Percentiles rank a stretch among this genome's conserved stretches.
Conservation (phyloP, 768 basidiomycete genomes). For the Tylopilus intermedius region DNA sequence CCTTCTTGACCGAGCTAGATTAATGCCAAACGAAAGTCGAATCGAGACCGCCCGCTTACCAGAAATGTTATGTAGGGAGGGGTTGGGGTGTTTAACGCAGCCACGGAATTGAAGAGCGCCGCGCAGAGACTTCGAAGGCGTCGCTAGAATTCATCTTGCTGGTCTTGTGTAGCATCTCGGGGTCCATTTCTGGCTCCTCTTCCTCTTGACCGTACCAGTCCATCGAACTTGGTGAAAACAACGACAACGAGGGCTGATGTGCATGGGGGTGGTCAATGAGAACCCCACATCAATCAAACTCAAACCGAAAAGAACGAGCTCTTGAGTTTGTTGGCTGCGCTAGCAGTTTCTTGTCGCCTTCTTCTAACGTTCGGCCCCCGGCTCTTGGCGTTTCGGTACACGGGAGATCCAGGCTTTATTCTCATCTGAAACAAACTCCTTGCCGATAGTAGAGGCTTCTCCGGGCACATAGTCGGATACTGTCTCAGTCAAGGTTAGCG, state of each 20-base stretch:
- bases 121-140: not conserved
- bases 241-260: constrained; percentile 1
- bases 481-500: too few species aligned
- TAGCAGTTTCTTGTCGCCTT: constrained; percentile 6
- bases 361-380: constrained; percentile 5
- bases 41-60: not conserved
- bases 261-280: too few species aligned
- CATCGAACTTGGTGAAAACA: constrained; percentile 9
- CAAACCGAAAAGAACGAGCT: not conserved
- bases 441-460: too few species aligned
- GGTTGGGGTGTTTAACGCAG: not conserved
- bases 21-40: not conserved
- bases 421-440: too few species aligned
- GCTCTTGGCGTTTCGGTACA: constrained; percentile 7
- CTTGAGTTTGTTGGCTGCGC: not conserved
- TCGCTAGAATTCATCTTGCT: not conserved
- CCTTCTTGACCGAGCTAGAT: not conserved
- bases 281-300: not conserved
- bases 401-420: not conserved
- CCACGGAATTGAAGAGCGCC: not conserved
- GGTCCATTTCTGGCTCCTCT: not conserved
- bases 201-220: not conserved
- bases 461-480: too few species aligned
- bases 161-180: not conserved
- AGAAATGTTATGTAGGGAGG: not conserved